Evolutionary conservation across 2,329 filamentous ascomycete species (phyloP), one percentile per base, ranked within the genome.

Genomic region (Xylaria sp.): DNA sequence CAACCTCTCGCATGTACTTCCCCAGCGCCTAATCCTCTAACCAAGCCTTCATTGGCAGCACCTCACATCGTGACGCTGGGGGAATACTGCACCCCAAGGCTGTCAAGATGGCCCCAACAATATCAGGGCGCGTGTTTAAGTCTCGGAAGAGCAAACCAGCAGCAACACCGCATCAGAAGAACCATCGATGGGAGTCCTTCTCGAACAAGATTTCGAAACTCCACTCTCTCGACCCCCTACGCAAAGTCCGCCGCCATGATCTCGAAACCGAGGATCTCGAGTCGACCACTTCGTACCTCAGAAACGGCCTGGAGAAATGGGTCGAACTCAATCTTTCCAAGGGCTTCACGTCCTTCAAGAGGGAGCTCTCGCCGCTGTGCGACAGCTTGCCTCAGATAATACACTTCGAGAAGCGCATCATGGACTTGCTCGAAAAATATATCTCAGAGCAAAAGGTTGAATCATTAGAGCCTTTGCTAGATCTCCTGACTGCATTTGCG

Each of bases 321-420:
- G 79, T 83, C 57, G 94, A 97, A 68, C 83, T 96, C 74, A 97
- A 97, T 75, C 80, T 97, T 63, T 92, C 93, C 13, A 87, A 89
- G 64, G 83, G 81, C 42, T 99, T 96, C 71, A 84, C 85, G 53
- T 78, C 80, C 48, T 97, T 99, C 76, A 83, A 86, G 66, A 84
- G 87, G 64, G 84, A 90, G 72, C 86, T 91, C 52, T 80, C 83
- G 67, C 87, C 90, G 57, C 81, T 96, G 57, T 93, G 87, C 78
- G 92, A 97, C 74, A 97, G 88, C 71, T 82, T 99, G 49, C 88
- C 92, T 19, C 91, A 97, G 74, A 89, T 99, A 65, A 79, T 99
- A 62, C 90, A 97, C 78, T 90, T 96, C 74, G 88, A 96, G 76
- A 84, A 90, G 66, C 85, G 85, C 72, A 94, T 99, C 66, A 89